Evolutionary conservation across 177 flowering plant species (phyloP), one percentile per base, ranked within the genome.

Genomic region (Telopea speciosissima): DNA sequence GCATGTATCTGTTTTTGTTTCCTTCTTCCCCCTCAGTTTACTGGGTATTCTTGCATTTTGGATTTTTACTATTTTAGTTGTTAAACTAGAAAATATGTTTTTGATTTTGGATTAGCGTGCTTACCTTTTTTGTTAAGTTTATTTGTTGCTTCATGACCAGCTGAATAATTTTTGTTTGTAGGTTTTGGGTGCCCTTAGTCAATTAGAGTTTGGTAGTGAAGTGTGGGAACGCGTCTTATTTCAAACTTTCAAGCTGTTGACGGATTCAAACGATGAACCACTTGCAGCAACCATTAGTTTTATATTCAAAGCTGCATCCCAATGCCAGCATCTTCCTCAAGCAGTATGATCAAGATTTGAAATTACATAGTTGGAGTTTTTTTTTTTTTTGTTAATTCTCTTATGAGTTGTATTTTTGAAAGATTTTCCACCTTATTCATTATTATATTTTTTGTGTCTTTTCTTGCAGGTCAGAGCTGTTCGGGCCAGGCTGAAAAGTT

Each of bases 141-240:
- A 24, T 69, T 24, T 12, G 21, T 65, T 65, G 13, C 28, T 28
- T 44, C 24, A 60, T 66, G 24, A 58, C 23, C 45, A 28, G 17
- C 7, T 40, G 61, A 49, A 52, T 42, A 24, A 28, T 36, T 71
- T 54, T 74, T 54, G 3, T 21, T 66, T 36, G 64, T 82, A 96
- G 99, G 95, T 93, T 72, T 84, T 96, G 79, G 86, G 86, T 68
- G 93, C 98, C 77, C 88, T 93, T 66, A 85, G 91, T 79, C 97
- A 93, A 75, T 74, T 96, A 81, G 97, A 93, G 70, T 93, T 93
- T 80, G 89, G 85, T 72, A 86, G 82, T 78, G 97, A 90, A 76
- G 88, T 91, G 14, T 90, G 96, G 99, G 96, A 91, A 68, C 87
- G 83, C 61, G 83, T 87, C 62, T 74, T 96, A 68, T 79, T 81